Evolutionary conservation across 2,329 filamentous ascomycete species (phyloP).

Genomic region (Talaromyces verruculosus): DNA sequence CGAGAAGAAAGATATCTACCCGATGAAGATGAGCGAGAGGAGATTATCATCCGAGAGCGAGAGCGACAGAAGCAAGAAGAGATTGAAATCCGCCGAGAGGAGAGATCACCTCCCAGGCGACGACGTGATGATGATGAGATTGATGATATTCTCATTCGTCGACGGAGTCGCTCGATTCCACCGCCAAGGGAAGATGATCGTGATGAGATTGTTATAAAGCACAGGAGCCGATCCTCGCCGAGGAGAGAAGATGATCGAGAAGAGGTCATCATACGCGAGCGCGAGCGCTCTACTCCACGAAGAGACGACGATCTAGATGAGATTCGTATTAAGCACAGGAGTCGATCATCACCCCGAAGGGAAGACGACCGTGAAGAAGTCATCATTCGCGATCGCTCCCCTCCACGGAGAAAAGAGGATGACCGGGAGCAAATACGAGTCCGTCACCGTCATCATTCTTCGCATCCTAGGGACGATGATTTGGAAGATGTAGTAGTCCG

Average conservation of each 20-base stretch:
- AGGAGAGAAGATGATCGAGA: conserved; percentile 12
- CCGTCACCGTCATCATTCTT: conserved; percentile 14
- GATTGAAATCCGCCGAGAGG: conserved; percentile 14
- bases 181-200: conserved; percentile 6
- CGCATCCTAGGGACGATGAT: background rate
- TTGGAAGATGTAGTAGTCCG: conserved; percentile 9
- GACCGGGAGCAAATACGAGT: conserved; percentile 13
- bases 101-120: conserved; percentile 9
- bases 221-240: background rate
- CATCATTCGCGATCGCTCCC: conserved; percentile 13
- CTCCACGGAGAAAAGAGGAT: conserved; percentile 9
- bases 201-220: conserved; percentile 16
- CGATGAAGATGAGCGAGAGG: conserved; percentile 12
- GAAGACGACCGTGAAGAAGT: conserved; percentile 13
- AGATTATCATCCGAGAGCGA: conserved; percentile 15
- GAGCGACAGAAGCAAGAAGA: conserved; percentile 18
- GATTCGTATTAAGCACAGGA: conserved; percentile 5
- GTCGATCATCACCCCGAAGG: background rate
- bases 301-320: conserved; percentile 14
- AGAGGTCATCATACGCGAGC: conserved; percentile 12
- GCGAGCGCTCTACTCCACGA: conserved; percentile 17
- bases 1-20: conserved; percentile 6
- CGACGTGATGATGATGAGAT: conserved; percentile 9
- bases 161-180: conserved; percentile 18
- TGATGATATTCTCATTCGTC: conserved; percentile 19